phyloP scores from a whole-genome alignment of 164 flowering plant species.

The Litsea cubeba region DNA sequence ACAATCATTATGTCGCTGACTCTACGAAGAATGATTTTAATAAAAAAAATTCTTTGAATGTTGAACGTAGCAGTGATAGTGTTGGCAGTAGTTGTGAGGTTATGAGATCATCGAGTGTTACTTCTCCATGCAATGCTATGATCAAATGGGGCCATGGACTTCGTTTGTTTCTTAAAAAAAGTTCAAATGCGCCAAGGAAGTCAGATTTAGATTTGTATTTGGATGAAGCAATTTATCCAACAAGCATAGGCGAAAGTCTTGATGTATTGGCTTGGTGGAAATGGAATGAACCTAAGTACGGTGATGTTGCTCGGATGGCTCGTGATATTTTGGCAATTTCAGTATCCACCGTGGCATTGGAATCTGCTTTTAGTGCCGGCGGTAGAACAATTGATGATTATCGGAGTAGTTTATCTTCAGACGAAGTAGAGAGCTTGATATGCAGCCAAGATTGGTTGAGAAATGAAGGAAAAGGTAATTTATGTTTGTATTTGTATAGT shows the following conservation, averaged over 20 bases:
- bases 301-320: conserved; percentile 6
- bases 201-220: conserved; percentile 6
- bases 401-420: too few relatives aligned
- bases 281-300: conserved; percentile 17
- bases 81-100: not conserved
- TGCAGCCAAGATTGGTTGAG: too few relatives aligned
- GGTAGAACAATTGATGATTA: too few relatives aligned
- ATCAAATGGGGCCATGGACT: conserved; percentile 48
- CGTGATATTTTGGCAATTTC: too few relatives aligned
- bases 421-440: too few relatives aligned
- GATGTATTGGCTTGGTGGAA: conserved; percentile 24
- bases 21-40: not conserved
- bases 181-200: conserved; percentile 30
- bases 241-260: conserved; percentile 1
- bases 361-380: too few relatives aligned
- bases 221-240: not conserved
- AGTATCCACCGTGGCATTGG: too few relatives aligned
- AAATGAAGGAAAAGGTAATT: too few relatives aligned
- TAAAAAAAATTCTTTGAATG: too few relatives aligned
- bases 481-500: too few relatives aligned
- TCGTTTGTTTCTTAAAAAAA: conserved; percentile 54
- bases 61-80: too few relatives aligned
- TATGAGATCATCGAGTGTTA: not conserved
- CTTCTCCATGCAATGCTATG: not conserved
- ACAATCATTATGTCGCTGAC: conserved; percentile 41